These are phyloP conservation scores for Escovopsis sp. DNA, from an alignment of 2,329 filamentous ascomycete genomes.

Conservation along the genomic window DNA sequence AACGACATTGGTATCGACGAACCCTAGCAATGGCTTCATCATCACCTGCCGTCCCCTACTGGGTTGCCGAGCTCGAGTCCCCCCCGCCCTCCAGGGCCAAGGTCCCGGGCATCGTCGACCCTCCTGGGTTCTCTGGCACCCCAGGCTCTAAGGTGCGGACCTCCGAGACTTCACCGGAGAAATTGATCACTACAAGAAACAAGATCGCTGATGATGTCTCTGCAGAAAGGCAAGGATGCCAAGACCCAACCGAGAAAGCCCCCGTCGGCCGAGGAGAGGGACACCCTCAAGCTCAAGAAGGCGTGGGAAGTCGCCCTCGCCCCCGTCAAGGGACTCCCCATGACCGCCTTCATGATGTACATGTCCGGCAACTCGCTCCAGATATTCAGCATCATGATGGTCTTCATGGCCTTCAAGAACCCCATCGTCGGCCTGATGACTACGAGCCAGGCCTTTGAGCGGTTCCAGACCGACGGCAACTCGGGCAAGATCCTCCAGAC, in stretches of 20 bases:
- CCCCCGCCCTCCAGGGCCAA: conserved; percentile 54
- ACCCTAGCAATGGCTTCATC: conserved; percentile 1
- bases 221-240: conserved; percentile 35
- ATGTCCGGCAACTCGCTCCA: conserved; percentile 98
- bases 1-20: not conserved
- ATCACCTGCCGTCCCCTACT: conserved; percentile 43
- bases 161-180: not conserved
- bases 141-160: conserved; percentile 41
- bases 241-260: conserved; percentile 43
- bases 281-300: conserved; percentile 93
- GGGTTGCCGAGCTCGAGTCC: conserved; percentile 68
- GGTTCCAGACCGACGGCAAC: conserved; percentile 75
- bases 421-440: conserved; percentile 71
- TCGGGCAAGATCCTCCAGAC: conserved; percentile 60
- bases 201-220: not conserved
- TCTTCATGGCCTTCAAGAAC: conserved; percentile 97
- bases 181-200: conserved; percentile 3
- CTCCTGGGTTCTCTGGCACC: conserved; percentile 62
- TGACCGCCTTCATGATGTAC: conserved; percentile 99
- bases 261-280: conserved; percentile 72
- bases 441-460: conserved; percentile 79
- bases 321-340: conserved; percentile 85
- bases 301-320: conserved; percentile 95
- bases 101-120: conserved; percentile 58
- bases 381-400: conserved; percentile 99